Evolutionary conservation across 129 eudicot genomes (phyloP), one percentile per base, ranked within the genome.

Genomic region (Gnaphalium uliginosum): DNA sequence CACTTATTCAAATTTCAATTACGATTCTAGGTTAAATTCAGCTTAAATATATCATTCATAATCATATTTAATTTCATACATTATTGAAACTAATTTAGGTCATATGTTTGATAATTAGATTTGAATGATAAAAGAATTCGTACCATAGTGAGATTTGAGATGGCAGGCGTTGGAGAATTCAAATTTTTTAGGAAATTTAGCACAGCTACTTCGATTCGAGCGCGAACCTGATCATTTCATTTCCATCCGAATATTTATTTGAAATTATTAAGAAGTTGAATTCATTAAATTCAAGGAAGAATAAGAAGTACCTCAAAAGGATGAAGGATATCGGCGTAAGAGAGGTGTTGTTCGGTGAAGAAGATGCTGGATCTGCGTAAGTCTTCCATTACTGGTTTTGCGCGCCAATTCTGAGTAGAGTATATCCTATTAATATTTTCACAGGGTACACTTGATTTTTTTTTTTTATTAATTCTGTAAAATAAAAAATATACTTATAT

Each of bases 181-280:
- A 95, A 84, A 61, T 53, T 75, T 81, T 82, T 86, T 48, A 95
- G 92, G 77, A 95, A 95, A 79, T 87, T 87, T 41, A 95, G 87
- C 39, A 89, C 88, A 0, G 99, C 92, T 22, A 95, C 94, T 87
- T 95, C 99, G 57, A 95, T 95, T 75, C 99, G 73, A 30, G 96
- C 96, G 83, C 96, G 94, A 75, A 87, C 99, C 99, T 95, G 86
- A 68, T 83, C 14, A 39, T 30, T 74, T 61, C 17, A 68, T 67
- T 29, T 43, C 10, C 29, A 65, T 19, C 57, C 21, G 27, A 65
- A 48, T 24, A 62, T 48, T 32, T 5, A 17, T 17, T 18, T 32
- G 17, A 33, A 13, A 69, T 51, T 29, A 6, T 39, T 39, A 27
- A 25, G 17, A 13, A 25, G 41, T 15, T 25, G 8, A 25, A 54